Conservation (phyloP, 2,329 filamentous ascomycete species). For the Claviceps purpurea region DNA sequence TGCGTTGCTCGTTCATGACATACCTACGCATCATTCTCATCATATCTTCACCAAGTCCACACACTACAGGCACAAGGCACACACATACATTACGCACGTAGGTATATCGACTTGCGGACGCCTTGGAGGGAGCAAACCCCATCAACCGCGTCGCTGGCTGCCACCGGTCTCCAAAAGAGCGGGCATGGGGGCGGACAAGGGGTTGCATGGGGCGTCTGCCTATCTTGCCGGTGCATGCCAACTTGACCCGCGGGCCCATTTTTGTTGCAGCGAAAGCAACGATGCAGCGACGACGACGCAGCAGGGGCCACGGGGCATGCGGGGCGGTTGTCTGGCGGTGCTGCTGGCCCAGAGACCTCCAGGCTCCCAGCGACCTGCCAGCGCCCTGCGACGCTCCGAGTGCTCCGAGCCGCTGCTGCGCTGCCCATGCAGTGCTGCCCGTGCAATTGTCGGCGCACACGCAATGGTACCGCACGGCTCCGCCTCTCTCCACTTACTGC, state of each 20-base stretch:
- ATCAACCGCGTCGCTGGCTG: constrained; percentile 2
- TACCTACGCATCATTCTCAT: neutral
- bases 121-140: neutral
- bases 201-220: neutral
- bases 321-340: neutral
- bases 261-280: too few species aligned
- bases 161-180: constrained; percentile 1
- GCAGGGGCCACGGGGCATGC: neutral
- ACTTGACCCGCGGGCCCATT: too few species aligned
- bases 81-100: too few species aligned
- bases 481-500: neutral
- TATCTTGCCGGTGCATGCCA: neutral
- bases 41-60: neutral
- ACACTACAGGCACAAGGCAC: neutral
- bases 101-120: neutral
- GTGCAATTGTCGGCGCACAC: too few species aligned
- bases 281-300: neutral
- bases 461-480: too few species aligned
- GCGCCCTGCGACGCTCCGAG: too few species aligned
- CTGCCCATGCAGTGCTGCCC: too few species aligned
- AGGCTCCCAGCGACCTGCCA: too few species aligned
- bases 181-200: neutral
- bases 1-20: constrained; percentile 3
- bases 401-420: too few species aligned
- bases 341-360: too few species aligned